These are phyloP conservation scores for Filosporella fistucella DNA, from an alignment of 495 filamentous ascomycete genomes.

Conservation along the genomic window DNA sequence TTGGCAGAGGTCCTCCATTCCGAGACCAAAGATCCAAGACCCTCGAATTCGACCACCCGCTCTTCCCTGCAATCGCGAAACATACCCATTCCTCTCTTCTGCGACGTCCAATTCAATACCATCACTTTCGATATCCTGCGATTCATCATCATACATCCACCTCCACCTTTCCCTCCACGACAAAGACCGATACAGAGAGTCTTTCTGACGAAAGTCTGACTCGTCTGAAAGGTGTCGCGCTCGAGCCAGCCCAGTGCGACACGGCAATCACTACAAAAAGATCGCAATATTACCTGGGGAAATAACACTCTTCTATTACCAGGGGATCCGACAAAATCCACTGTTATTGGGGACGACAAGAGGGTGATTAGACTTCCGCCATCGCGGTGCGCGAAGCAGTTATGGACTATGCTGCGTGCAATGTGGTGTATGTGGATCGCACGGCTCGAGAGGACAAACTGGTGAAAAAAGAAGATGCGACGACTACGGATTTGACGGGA, in stretches of 20 bases:
- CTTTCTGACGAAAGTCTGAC: conserved; percentile 10
- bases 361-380: conserved; percentile 1
- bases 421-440: conserved; percentile 81
- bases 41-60: not conserved
- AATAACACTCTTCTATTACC: not conserved
- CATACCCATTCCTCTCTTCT: conserved; percentile 9
- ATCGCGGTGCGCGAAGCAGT: conserved; percentile 22
- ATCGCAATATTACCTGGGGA: not conserved
- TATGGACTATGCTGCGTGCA: conserved; percentile 70
- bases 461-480: conserved; percentile 36
- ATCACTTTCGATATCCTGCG: conserved; percentile 2
- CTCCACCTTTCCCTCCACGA: not conserved
- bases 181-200: not conserved
- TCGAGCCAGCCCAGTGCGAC: conserved; percentile 21
- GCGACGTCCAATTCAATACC: conserved; percentile 7
- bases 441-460: conserved; percentile 60
- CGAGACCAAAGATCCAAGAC: not conserved
- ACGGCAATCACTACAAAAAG: not conserved
- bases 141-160: conserved; percentile 4
- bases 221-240: conserved; percentile 20
- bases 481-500: not conserved
- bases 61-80: conserved; percentile 20
- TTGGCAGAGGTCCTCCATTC: too few relatives aligned
- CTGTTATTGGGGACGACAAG: conserved; percentile 6
- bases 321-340: not conserved